These are phyloP conservation scores for Isochrysis galbana DNA, from an alignment of 78 protist species.

Conservation along the genomic window DNA sequence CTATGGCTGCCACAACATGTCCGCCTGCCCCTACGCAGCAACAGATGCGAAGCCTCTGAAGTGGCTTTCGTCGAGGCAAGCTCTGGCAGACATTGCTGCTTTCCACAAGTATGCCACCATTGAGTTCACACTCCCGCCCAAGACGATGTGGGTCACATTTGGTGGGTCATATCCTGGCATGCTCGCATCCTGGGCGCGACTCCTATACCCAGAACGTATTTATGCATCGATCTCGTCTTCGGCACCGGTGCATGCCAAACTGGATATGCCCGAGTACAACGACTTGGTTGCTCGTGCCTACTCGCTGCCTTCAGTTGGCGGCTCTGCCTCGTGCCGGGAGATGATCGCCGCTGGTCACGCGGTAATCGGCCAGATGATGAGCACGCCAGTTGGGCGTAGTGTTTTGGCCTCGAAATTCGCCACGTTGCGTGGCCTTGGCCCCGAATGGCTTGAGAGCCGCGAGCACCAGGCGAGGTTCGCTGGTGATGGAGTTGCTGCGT, in stretches of 20 bases:
- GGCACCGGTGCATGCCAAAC: conserved; percentile 62
- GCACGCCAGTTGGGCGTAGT: background rate
- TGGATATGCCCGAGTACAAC: conserved; percentile 63
- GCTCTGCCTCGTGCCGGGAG: conserved; percentile 37
- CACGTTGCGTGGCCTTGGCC: background rate
- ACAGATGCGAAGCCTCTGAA: background rate
- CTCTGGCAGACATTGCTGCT: conserved; percentile 69
- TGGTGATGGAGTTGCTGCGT: conserved; percentile 18
- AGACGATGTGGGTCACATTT: conserved; percentile 55
- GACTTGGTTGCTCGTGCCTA: conserved; percentile 43
- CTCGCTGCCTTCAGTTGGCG: conserved; percentile 28
- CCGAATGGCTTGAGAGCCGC: background rate
- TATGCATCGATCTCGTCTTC: conserved; percentile 45
- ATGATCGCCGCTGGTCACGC: conserved; percentile 50
- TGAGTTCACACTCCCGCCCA: background rate
- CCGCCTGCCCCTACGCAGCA: conserved; percentile 36
- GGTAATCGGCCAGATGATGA: conserved; percentile 35
- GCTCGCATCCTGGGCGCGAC: conserved; percentile 53
- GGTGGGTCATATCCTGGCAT: conserved; percentile 71
- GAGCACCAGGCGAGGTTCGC: conserved; percentile 24
- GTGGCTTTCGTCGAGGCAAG: conserved; percentile 63
- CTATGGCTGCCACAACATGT: conserved; percentile 50
- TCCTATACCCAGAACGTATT: conserved; percentile 48
- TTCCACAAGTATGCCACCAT: conserved; percentile 34
- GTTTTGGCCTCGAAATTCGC: background rate